Evolutionary conservation across 1,139 yeast species (phyloP).

Genomic region (Sugiyamaella xylanicola): DNA sequence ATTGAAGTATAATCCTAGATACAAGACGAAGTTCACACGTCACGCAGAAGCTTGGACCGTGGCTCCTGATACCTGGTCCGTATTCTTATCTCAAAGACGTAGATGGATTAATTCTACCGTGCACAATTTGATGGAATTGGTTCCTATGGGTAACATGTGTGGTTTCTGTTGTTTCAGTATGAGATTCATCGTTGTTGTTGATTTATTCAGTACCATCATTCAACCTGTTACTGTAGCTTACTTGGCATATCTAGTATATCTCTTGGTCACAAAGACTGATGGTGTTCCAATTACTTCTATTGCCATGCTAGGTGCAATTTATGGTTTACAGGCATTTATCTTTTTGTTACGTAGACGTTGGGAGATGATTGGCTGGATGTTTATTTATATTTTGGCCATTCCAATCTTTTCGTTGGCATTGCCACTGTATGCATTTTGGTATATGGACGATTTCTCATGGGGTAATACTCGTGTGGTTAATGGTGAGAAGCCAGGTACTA

Average conservation of each 20-base stretch:
- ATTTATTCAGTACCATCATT: slow-evolving; percentile 45
- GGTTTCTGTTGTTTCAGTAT: slow-evolving; percentile 50
- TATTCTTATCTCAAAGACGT: slow-evolving; percentile 48
- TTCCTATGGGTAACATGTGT: slow-evolving; percentile 46
- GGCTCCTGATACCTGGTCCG: slow-evolving; percentile 50
- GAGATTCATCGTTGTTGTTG: slow-evolving; percentile 47
- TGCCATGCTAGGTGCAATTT: slow-evolving; percentile 44
- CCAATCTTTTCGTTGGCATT: slow-evolving; percentile 46
- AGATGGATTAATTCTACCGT: slow-evolving; percentile 51
- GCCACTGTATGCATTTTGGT: slow-evolving; percentile 49
- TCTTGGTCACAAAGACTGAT: slow-evolving; percentile 37
- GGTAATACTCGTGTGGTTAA: slow-evolving; percentile 49
- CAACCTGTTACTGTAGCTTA: slow-evolving; percentile 49
- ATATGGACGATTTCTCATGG: slow-evolving; percentile 51
- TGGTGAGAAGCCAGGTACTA: slow-evolving; percentile 46
- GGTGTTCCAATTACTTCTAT: slow-evolving; percentile 46
- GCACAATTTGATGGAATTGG: slow-evolving; percentile 46
- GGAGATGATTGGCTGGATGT: slow-evolving; percentile 52
- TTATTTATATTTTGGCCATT: slow-evolving; percentile 45
- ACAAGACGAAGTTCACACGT: slow-evolving; percentile 45
- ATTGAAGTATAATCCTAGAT: slow-evolving; percentile 44
- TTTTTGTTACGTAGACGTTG: slow-evolving; percentile 46
- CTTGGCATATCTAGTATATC: slow-evolving; percentile 45
- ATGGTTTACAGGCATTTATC: slow-evolving; percentile 47
- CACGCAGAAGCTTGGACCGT: slow-evolving; percentile 47